phyloP scores from a whole-genome alignment of 1,139 yeast species.

The Schizosaccharomyces versatilis region DNA sequence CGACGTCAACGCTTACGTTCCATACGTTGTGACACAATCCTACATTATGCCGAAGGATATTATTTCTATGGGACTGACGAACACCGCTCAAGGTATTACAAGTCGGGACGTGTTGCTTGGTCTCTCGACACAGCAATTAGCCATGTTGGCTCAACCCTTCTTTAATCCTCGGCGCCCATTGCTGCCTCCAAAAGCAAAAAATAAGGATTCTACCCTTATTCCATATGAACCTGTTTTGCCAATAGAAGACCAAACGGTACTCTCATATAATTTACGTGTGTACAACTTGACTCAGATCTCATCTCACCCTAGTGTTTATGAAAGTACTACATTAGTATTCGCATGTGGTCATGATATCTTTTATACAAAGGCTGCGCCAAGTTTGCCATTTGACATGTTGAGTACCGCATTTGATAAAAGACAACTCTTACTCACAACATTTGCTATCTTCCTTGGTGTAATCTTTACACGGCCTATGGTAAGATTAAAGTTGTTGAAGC shows the following conservation, averaged over 20 bases:
- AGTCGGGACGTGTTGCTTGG: slow-evolving; percentile 42
- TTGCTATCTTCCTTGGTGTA: slow-evolving; percentile 28
- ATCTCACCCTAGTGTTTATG: slow-evolving; percentile 47
- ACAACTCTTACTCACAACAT: slow-evolving; percentile 41
- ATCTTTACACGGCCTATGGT: slow-evolving; percentile 39
- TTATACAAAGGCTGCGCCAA: slow-evolving; percentile 60
- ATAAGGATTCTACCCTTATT: slow-evolving; percentile 36
- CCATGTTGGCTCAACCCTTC: slow-evolving; percentile 40
- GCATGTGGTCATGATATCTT: slow-evolving; percentile 45
- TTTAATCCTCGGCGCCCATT: slow-evolving; percentile 23
- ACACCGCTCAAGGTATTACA: slow-evolving; percentile 55
- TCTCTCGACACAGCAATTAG: slow-evolving; percentile 40
- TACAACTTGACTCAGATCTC: slow-evolving; percentile 14
- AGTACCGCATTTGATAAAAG: slow-evolving; percentile 43
- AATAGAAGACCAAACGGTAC: neutral
- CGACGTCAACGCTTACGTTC: neutral
- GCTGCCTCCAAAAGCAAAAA: slow-evolving; percentile 33
- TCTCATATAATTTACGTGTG: neutral
- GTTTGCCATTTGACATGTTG: slow-evolving; percentile 62
- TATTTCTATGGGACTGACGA: slow-evolving; percentile 31
- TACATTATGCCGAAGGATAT: slow-evolving; percentile 40
- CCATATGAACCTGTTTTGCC: slow-evolving; percentile 41
- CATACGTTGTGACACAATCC: slow-evolving; percentile 25
- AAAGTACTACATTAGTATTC: slow-evolving; percentile 59
- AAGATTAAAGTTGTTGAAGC: slow-evolving; percentile 2